Conservation (phyloP, 208 protist genomes). For the Leishmania lainsoni region DNA sequence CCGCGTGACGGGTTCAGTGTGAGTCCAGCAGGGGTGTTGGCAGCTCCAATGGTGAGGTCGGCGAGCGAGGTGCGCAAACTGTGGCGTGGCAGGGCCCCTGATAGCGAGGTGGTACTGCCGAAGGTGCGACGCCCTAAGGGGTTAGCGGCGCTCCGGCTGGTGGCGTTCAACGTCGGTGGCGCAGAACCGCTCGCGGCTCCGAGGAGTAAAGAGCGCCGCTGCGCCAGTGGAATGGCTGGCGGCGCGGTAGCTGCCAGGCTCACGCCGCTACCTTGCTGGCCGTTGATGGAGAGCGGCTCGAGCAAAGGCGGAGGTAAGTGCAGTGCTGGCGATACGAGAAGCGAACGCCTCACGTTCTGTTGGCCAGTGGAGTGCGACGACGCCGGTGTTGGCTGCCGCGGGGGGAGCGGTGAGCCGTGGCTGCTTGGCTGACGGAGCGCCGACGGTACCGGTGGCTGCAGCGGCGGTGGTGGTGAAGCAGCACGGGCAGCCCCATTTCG, state of each 20-base stretch:
- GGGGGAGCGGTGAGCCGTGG: background rate
- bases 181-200: constrained; percentile 40
- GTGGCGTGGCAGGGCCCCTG: background rate
- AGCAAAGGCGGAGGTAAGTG: constrained; percentile 17
- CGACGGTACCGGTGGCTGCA: background rate
- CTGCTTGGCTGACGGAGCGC: background rate
- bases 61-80: background rate
- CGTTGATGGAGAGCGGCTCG: constrained; percentile 14
- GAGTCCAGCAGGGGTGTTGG: background rate
- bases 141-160: constrained; percentile 7
- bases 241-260: constrained; percentile 28
- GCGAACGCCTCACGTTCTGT: constrained; percentile 13
- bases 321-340: background rate
- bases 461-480: background rate
- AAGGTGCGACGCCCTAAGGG: constrained; percentile 56
- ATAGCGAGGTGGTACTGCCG: constrained; percentile 22
- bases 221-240: background rate
- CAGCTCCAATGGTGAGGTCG: background rate
- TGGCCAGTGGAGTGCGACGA: background rate
- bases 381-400: background rate
- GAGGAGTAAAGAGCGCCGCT: background rate
- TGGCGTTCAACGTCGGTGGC: background rate
- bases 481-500: background rate
- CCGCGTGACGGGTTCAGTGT: constrained; percentile 11
- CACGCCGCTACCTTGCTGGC: background rate